Base-by-base conservation (phyloP, 805 yeast genomes). In the Saccharomycopsis sp. region DNA sequence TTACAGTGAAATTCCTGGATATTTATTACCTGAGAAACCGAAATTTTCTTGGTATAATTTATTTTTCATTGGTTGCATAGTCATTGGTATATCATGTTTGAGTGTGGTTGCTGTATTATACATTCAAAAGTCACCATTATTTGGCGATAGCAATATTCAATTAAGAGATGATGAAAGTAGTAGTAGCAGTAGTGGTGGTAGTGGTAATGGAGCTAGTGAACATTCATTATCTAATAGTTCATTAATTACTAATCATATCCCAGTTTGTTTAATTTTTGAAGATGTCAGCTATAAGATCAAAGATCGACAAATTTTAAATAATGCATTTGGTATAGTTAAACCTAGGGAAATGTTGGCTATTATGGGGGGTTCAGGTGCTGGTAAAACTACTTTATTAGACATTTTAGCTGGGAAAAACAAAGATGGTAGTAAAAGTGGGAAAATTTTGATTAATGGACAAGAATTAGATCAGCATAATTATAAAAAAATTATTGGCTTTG, bases 361-460 rank as follows among this genome's bases (percentile, higher is more conserved):
- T 34, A 86, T 93, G 95, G 98, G 98, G 36, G 97, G 97, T 1
- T 89, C 97, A 0, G 98, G 98, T 40, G 97, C 98, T 11, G 98
- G 98, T 42, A 93, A 93, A 59, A 90, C 98, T 1, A 90, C 98
- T 0, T 65, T 93, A 35, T 66, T 93, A 41, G 98, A 93, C 58
- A 88, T 93, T 48, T 66, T 93, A 45, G 97, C 97, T 0, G 84
- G 81, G 38, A 93, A 90, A 59, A 75, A 79, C 58, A 93, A 90
- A 58, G 72, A 79, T 27, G 98, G 98, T 2, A 51, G 53, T 1
- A 71, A 77, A 7, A 54, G 67, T 1, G 97, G 96, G n/a, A 58
- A 66, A 1, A 75, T 90, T 9, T 75, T 70, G 53, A 75, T 88
- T 19, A 93, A 93, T 60, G 97, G 97, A 2, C 74, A 74, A 48